These are phyloP conservation scores for Pseudocohnilembus persalinus DNA, from an alignment of 169 alveolate species.

Conservation along the genomic window DNA sequence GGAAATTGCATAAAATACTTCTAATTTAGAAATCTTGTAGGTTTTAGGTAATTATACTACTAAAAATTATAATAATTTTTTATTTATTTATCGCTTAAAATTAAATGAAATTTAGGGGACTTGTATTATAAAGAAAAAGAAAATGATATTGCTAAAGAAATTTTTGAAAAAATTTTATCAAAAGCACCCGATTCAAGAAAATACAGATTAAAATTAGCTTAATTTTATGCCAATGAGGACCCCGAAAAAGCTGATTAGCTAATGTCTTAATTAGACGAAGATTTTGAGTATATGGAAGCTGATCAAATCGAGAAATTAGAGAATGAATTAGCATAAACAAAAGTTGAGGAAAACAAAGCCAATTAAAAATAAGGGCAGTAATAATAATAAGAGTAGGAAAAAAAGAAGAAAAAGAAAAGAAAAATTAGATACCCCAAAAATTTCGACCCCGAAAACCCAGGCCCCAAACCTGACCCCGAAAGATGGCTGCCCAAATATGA, in stretches of 20 bases:
- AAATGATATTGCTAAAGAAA: neutral
- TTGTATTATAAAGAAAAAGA: conserved; percentile 9
- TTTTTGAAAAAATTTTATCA: conserved; percentile 2
- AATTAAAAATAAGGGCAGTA: conserved; percentile 25
- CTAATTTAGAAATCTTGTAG: neutral
- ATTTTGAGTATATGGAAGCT: neutral
- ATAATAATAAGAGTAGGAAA: conserved; percentile 12
- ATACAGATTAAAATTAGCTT: conserved; percentile 8
- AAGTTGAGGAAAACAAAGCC: conserved; percentile 2
- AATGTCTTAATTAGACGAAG: neutral
- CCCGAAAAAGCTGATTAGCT: conserved; percentile 3
- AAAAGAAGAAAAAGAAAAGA: conserved; percentile 54
- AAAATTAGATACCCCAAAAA: conserved; percentile 74
- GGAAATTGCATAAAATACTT: conserved; percentile 12
- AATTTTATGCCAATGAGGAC: conserved; percentile 8
- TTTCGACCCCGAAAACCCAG: conserved; percentile 75
- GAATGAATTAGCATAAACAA: conserved; percentile 19
- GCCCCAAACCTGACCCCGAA: conserved; percentile 77
- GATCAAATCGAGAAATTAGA: conserved; percentile 4
- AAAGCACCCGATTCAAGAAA: neutral
- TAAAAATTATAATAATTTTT: too few relatives aligned
- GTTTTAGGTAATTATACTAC: neutral
- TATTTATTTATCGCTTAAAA: too few relatives aligned
- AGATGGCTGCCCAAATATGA: conserved; percentile 83
- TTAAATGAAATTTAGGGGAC: conserved; percentile 4